Evolutionary conservation across 106 monocot genomes (phyloP).

Genomic region (Hemerocallis citrina): DNA sequence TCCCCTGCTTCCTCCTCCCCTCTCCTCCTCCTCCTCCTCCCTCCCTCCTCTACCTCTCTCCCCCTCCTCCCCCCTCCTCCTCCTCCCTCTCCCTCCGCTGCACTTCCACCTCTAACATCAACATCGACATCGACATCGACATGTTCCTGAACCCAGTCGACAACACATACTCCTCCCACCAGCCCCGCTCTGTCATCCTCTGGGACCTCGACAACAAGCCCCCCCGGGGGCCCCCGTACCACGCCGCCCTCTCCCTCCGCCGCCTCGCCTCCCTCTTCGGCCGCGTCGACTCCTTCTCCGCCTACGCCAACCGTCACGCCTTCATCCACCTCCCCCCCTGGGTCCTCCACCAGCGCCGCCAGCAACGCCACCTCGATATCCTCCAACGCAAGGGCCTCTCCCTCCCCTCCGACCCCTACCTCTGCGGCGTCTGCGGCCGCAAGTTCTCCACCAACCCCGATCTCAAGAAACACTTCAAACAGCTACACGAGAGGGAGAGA

Average conservation of each 20-base stretch:
- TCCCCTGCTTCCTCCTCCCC: constrained; percentile 1
- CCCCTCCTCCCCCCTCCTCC: not conserved
- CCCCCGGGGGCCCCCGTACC: constrained; percentile 72
- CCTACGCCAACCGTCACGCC: constrained; percentile 97
- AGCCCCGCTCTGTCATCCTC: constrained; percentile 59
- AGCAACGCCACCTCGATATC: constrained; percentile 43
- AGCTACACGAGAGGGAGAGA: constrained; percentile 92
- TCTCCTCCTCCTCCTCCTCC: not conserved
- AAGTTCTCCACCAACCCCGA: constrained; percentile 62
- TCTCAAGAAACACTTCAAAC: constrained; percentile 74
- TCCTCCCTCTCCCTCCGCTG: constrained; percentile 12
- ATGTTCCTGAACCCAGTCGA: constrained; percentile 55
- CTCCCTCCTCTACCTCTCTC: not conserved
- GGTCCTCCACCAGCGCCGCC: constrained; percentile 59
- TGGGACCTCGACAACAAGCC: constrained; percentile 99
- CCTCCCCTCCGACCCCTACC: constrained; percentile 51
- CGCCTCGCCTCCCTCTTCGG: constrained; percentile 63
- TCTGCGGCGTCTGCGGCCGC: constrained; percentile 79
- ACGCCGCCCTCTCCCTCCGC: constrained; percentile 62
- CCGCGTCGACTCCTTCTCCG: constrained; percentile 52
- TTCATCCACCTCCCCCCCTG: constrained; percentile 82
- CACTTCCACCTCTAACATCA: constrained; percentile 26
- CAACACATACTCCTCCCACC: constrained; percentile 47
- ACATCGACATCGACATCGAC: too few relatives aligned
- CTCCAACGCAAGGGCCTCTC: constrained; percentile 53